Base-by-base conservation (phyloP, 2,329 filamentous ascomycete species). In the Fusarium drepaniforme region DNA sequence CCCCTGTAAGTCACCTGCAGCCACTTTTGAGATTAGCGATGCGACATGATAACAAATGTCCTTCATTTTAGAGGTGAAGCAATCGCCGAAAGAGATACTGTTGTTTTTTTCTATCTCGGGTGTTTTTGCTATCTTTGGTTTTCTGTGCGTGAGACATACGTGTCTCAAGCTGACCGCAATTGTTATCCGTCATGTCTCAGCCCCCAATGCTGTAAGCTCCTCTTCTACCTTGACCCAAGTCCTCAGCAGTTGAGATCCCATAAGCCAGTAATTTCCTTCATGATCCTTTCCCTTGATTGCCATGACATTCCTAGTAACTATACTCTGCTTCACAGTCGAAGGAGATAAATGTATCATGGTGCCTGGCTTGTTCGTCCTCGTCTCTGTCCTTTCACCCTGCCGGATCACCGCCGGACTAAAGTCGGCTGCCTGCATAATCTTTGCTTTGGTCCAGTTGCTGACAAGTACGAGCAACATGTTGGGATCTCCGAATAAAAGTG, bases 371-470 rank as follows among this genome's bases (percentile, higher is more conserved):
- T 77, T 78, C 2, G 13, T 71, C 49, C 75, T 75, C 56, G 42
- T 59, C 25, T 28, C 44, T 9, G 15, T n/a, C 2, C 16, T n/a
- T 5, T 72, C 71, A 1, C 70, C 72, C 3, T 51, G 44, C 12
- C 37, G 64, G 16, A 81, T 30, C 12, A 81, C 75, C 1, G 81
- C 82, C 2, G 78, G 67, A 5, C 79, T 78, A 59, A 87, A 86
- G 74, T 87, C 84, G 8, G 79, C 75, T 2, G 73, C 66, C 3
- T 81, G 74, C 51, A 81, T 83, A 25, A 86, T 75, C 42, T 81
- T 76, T 9, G 78, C 82, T 51, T 81, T 81, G 7, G 80, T 77
- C 83, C 84, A 85, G 70, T 87, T 87, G 11, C 79, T 83, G 40
- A 83, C 79, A 3, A 75, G 66, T n/a, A 87, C 64, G 9, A 86